phyloP scores from a whole-genome alignment of 805 yeast species.

The Grigorovia jiainica region DNA sequence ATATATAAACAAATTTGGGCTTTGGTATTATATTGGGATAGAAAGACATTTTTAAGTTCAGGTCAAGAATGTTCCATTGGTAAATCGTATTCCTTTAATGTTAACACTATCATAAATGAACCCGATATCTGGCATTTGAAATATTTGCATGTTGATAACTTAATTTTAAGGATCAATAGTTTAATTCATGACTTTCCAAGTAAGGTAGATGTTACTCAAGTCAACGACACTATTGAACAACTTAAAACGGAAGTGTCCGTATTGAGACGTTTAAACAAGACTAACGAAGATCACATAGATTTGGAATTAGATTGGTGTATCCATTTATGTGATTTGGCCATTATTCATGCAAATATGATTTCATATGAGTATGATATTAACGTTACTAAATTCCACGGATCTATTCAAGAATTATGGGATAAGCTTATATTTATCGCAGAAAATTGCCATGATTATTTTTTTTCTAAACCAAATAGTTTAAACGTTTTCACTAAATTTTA shows the following conservation, averaged over 20 bases:
- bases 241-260: slow-evolving; percentile 8
- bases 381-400: slow-evolving; percentile 8
- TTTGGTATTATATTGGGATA: slow-evolving; percentile 23
- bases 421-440: slow-evolving; percentile 12
- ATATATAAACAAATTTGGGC: slow-evolving; percentile 20
- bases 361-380: slow-evolving; percentile 14
- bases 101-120: not conserved
- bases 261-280: slow-evolving; percentile 1
- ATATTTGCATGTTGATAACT: slow-evolving; percentile 12
- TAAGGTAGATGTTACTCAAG: slow-evolving; percentile 10
- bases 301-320: slow-evolving; percentile 18
- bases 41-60: slow-evolving; percentile 21
- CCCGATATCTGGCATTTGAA: slow-evolving; percentile 15
- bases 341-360: slow-evolving; percentile 17
- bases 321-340: slow-evolving; percentile 13
- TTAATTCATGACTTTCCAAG: slow-evolving; percentile 15
- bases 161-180: slow-evolving; percentile 12
- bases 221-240: slow-evolving; percentile 6
- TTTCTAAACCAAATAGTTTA: slow-evolving; percentile 5
- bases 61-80: slow-evolving; percentile 24
- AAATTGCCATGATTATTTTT: slow-evolving; percentile 15
- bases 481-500: slow-evolving; percentile 18
- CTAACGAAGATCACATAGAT: slow-evolving; percentile 3
- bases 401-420: slow-evolving; percentile 17
- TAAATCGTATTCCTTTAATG: slow-evolving; percentile 12